Evolutionary conservation across 1,284 basidiomycete species (phyloP).

Genomic region (Sutorius eximius): DNA sequence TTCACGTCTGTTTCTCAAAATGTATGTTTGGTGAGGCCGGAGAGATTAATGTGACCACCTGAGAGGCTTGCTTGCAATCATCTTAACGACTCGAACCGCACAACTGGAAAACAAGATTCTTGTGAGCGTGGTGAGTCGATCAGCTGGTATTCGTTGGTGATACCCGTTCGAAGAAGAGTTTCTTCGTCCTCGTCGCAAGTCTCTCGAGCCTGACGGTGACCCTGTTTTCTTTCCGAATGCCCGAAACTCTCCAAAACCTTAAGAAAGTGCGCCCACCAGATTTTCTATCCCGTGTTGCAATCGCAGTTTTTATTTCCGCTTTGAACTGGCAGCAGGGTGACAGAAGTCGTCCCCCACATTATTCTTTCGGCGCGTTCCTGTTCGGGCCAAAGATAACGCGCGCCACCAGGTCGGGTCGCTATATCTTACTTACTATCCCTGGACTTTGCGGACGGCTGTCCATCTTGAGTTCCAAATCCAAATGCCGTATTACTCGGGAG

Average conservation of each 20-base stretch:
- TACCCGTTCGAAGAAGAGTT: no score
- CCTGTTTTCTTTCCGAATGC: neutral
- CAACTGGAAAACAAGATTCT: no score
- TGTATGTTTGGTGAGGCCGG: neutral
- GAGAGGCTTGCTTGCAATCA: neutral
- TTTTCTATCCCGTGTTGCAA: neutral
- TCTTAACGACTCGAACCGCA: neutral
- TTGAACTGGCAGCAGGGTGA: neutral
- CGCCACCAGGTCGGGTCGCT: constrained; percentile 1
- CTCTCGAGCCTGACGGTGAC: neutral
- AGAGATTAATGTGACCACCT: neutral
- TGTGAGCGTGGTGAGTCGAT: no score
- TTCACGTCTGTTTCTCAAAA: neutral
- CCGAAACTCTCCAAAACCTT: neutral
- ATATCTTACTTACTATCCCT: constrained; percentile 8
- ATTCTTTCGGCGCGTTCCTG: neutral
- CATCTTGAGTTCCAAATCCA: neutral
- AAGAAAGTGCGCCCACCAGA: neutral
- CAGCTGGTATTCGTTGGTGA: neutral
- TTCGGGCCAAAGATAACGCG: neutral
- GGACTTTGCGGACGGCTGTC: neutral
- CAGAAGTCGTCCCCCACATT: neutral
- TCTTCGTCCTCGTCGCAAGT: no score
- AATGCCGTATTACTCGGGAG: neutral
- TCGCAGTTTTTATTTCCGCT: neutral